Evolutionary conservation across 495 filamentous ascomycete species (phyloP).

Genomic region (Sporormia fimetaria): DNA sequence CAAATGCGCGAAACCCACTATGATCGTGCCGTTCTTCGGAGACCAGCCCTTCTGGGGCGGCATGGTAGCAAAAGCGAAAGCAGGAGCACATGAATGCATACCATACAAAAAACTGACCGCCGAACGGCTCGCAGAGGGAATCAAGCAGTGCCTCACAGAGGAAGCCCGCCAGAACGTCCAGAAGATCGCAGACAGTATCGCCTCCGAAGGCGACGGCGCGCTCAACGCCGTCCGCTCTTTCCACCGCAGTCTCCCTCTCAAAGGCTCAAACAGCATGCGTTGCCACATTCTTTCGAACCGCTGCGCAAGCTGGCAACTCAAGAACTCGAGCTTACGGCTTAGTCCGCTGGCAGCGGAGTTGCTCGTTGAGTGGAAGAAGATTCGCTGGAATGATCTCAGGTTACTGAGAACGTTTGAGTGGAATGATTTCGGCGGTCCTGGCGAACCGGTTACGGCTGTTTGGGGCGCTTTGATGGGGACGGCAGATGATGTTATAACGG

Average conservation of each 20-base stretch:
- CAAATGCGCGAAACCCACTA: conserved; percentile 32
- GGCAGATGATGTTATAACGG: conserved; percentile 43
- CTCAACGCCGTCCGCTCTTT: conserved; percentile 60
- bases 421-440: conserved; percentile 71
- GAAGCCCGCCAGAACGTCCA: conserved; percentile 46
- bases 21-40: conserved; percentile 36
- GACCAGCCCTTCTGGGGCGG: conserved; percentile 71
- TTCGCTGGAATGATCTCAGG: conserved; percentile 54
- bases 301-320: conserved; percentile 58
- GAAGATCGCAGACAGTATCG: conserved; percentile 51
- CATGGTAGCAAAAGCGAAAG: conserved; percentile 54
- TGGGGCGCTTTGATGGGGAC: conserved; percentile 45
- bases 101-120: conserved; percentile 57
- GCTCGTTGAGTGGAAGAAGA: conserved; percentile 44
- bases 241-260: conserved; percentile 49
- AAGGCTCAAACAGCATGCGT: conserved; percentile 49
- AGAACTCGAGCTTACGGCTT: conserved; percentile 45
- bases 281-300: conserved; percentile 55
- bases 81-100: conserved; percentile 55
- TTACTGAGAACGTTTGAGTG: conserved; percentile 58
- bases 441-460: conserved; percentile 58
- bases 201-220: conserved; percentile 60
- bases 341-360: conserved; percentile 57
- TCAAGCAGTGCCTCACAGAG: conserved; percentile 50
- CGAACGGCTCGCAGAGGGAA: conserved; percentile 56